Conservation (phyloP, 257 asterid species). For the Dorcoceras hygrometricum region DNA sequence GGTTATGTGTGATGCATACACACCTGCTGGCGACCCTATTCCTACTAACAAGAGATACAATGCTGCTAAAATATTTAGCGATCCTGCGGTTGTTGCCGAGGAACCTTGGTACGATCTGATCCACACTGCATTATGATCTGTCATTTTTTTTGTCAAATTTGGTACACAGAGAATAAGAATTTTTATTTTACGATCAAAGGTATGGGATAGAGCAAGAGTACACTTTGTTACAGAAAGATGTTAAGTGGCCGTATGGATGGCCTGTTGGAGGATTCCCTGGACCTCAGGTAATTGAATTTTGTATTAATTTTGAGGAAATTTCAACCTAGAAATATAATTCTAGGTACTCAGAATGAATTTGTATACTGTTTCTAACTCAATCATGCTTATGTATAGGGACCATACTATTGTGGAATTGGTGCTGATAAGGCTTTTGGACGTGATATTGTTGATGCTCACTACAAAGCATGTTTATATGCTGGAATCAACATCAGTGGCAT, state of each 20-base stretch:
- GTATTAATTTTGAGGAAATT: background rate
- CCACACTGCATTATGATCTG: background rate
- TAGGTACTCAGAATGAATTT: background rate
- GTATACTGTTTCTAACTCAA: background rate
- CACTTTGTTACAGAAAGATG: slow-evolving; percentile 23
- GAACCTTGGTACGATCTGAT: background rate
- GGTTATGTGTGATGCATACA: background rate
- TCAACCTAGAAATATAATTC: background rate
- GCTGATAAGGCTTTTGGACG: slow-evolving; percentile 31
- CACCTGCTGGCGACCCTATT: background rate
- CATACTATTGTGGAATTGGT: background rate
- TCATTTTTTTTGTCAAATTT: background rate
- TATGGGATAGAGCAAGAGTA: slow-evolving; percentile 32
- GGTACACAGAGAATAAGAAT: no score
- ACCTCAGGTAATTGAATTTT: slow-evolving; percentile 22
- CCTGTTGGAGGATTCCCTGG: slow-evolving; percentile 41
- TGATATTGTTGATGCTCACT: slow-evolving; percentile 39
- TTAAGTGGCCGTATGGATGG: slow-evolving; percentile 40
- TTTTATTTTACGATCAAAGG: slow-evolving; percentile 15
- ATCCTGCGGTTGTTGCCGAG: background rate
- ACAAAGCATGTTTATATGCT: slow-evolving; percentile 37
- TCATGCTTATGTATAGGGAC: background rate
- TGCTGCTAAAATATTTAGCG: background rate
- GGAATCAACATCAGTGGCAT: slow-evolving; percentile 21
- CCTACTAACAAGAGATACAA: background rate